Conservation (phyloP, 768 basidiomycete species). For the Baorangia bicolor region DNA sequence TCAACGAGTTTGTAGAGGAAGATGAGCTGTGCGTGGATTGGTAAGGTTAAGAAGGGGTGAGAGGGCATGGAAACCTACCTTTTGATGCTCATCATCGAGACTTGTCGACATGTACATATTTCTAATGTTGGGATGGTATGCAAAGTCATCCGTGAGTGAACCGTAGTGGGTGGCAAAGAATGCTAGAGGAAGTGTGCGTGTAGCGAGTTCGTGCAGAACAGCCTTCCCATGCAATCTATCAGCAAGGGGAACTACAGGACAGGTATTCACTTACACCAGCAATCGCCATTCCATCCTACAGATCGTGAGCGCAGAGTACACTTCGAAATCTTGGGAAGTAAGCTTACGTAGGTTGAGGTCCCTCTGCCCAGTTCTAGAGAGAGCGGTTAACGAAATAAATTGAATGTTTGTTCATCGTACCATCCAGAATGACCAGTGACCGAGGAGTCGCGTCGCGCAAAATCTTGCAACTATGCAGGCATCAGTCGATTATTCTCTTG, state of each 20-base stretch:
- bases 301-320: conserved; percentile 14
- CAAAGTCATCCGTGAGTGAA: conserved; percentile 91
- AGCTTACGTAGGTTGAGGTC: conserved; percentile 84
- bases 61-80: conserved; percentile 45
- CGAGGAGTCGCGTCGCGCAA: conserved; percentile 90
- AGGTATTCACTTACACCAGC: conserved; percentile 60
- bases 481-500: not conserved
- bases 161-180: conserved; percentile 99
- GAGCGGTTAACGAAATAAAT: conserved; percentile 8
- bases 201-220: conserved; percentile 92
- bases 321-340: not conserved
- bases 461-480: conserved; percentile 76
- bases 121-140: conserved; percentile 87
- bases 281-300: conserved; percentile 97
- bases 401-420: conserved; percentile 41
- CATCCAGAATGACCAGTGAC: conserved; percentile 93
- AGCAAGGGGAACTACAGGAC: not conserved
- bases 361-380: conserved; percentile 85
- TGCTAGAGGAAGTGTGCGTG: conserved; percentile 84
- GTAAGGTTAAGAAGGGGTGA: not conserved
- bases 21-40: conserved; percentile 54
- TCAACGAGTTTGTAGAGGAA: conserved; percentile 95
- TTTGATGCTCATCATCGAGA: conserved; percentile 88
- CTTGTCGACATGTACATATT: conserved; percentile 96
- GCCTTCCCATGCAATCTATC: conserved; percentile 46